Percentiles rank a stretch among this genome's conserved stretches.
Evolutionary conservation across 176 grass and related monocot species (phyloP).

Genomic region (Avena eriantha): DNA sequence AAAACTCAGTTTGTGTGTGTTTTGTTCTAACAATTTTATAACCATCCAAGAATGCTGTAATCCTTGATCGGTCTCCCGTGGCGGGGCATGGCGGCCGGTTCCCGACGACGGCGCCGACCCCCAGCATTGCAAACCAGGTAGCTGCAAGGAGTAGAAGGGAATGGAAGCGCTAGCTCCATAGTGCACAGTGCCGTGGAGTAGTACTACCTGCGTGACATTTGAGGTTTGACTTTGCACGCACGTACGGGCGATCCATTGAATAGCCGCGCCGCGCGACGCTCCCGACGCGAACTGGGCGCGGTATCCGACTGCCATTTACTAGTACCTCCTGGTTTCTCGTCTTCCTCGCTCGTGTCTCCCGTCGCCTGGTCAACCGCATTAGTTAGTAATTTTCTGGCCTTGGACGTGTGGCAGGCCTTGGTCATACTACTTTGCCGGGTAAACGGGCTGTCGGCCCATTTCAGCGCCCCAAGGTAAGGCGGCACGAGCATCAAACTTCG

Average conservation of each 20-base stretch:
- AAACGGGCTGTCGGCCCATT: not conserved
- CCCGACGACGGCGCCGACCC: not conserved
- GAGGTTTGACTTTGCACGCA: constrained; percentile 10
- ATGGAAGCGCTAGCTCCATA: constrained; percentile 8
- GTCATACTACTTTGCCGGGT: not conserved
- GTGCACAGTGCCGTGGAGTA: not conserved
- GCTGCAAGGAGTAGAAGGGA: not conserved
- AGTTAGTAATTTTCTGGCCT: not conserved
- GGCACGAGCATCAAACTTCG: constrained; percentile 35
- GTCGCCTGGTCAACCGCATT: constrained; percentile 34
- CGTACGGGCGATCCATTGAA: not conserved
- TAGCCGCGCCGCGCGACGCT: not conserved
- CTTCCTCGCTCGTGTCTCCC: constrained; percentile 57
- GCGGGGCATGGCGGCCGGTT: not conserved
- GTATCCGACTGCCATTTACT: constrained; percentile 41
- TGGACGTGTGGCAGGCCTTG: not conserved
- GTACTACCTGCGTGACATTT: not conserved
- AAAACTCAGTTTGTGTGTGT: too few relatives aligned
- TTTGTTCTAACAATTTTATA: too few relatives aligned
- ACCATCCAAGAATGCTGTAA: too few relatives aligned
- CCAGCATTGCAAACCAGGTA: not conserved
- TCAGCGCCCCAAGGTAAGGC: constrained; percentile 17
- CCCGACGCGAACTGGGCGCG: constrained; percentile 28
- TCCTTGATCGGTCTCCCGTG: not conserved
- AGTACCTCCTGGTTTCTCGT: constrained; percentile 14